Percentiles rank a stretch among this genome's conserved stretches.
phyloP scores from a whole-genome alignment of 208 protist genomes.

The Trypanosomatidae sp. region DNA sequence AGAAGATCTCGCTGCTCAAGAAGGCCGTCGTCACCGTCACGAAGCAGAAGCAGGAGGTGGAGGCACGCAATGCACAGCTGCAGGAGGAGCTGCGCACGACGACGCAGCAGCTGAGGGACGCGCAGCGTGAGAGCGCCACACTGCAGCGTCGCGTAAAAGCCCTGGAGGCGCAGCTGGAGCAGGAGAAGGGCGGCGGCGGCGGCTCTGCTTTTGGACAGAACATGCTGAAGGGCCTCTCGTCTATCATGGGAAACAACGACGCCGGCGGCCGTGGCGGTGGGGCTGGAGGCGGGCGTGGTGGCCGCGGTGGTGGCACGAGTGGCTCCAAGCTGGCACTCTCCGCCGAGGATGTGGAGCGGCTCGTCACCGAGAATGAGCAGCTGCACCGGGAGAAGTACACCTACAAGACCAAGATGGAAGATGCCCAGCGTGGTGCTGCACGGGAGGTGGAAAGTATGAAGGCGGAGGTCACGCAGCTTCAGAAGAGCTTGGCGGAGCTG shows the following conservation, averaged over 20 bases:
- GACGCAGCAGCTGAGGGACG: conserved; percentile 36
- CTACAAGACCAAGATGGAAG: conserved; percentile 47
- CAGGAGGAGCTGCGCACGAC: conserved; percentile 46
- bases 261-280: too few relatives aligned
- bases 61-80: too few relatives aligned
- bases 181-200: too few relatives aligned
- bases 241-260: conserved; percentile 60
- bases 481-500: conserved; percentile 45
- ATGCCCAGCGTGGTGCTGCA: conserved; percentile 19
- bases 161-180: conserved; percentile 46
- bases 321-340: conserved; percentile 29
- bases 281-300: conserved; percentile 6
- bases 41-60: conserved; percentile 84
- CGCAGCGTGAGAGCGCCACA: conserved; percentile 44
- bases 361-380: conserved; percentile 68
- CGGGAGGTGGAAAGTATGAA: conserved; percentile 17
- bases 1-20: conserved; percentile 84
- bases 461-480: conserved; percentile 27
- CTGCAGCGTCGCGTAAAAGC: conserved; percentile 49
- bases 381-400: conserved; percentile 72
- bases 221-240: conserved; percentile 73
- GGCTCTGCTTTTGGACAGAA: too few relatives aligned
- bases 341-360: conserved; percentile 61
- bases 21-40: conserved; percentile 81
- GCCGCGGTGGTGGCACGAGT: not conserved